phyloP scores from a whole-genome alignment of 345 rosid genomes.

The Garcia nutans region DNA sequence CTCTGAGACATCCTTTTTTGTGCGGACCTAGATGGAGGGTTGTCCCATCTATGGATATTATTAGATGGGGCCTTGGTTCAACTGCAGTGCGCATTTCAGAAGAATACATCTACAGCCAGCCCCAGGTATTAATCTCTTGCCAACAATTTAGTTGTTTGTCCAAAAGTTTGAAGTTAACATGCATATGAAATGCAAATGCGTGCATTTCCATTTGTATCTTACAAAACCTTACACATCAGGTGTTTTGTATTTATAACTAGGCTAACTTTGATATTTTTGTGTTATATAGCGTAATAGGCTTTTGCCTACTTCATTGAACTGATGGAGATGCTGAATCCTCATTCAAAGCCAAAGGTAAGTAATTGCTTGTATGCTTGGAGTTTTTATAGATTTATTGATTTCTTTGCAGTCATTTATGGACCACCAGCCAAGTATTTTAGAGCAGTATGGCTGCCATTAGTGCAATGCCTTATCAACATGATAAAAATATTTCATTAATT shows the following conservation, averaged over 20 bases:
- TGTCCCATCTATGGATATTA: slow-evolving; percentile 78
- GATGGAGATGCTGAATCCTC: slow-evolving; percentile 93
- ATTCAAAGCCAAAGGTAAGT: slow-evolving; percentile 70
- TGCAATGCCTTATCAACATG: not conserved
- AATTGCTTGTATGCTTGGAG: not conserved
- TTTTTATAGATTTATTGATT: not conserved
- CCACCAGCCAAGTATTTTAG: not conserved
- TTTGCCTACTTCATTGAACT: slow-evolving; percentile 76
- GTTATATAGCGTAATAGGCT: slow-evolving; percentile 66
- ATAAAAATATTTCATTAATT: too few species aligned
- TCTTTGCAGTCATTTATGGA: not conserved
- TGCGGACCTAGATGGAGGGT: slow-evolving; percentile 98
- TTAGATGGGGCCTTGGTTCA: slow-evolving; percentile 96
- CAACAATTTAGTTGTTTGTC: not conserved
- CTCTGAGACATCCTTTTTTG: slow-evolving; percentile 88
- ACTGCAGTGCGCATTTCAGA: slow-evolving; percentile 85
- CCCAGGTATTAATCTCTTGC: slow-evolving; percentile 54
- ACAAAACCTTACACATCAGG: not conserved
- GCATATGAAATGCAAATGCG: too few species aligned
- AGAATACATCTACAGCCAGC: slow-evolving; percentile 74
- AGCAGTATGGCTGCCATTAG: not conserved
- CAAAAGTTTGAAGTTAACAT: too few species aligned
- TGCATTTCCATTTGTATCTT: not conserved
- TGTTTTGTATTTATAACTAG: not conserved
- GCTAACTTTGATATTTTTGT: slow-evolving; percentile 25